phyloP scores from a whole-genome alignment of 345 rosid species.

The Melaleuca quinquenervia region DNA sequence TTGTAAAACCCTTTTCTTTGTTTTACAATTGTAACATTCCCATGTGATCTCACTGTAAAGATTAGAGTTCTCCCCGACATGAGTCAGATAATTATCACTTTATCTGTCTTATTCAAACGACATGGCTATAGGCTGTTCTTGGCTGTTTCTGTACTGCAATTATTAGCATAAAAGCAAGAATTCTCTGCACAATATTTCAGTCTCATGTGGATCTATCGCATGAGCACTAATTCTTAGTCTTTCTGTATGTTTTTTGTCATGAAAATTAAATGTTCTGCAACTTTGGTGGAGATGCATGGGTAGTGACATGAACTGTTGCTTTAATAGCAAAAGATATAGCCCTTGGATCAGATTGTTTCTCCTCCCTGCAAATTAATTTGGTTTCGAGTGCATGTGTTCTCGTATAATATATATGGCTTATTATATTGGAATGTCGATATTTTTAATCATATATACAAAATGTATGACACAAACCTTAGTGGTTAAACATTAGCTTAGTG shows the following conservation, averaged over 20 bases:
- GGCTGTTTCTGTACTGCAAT: not conserved
- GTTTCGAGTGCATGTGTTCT: not conserved
- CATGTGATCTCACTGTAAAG: not conserved
- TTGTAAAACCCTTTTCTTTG: not conserved
- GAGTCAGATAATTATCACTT: not conserved
- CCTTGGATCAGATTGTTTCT: not conserved
- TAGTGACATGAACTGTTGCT: not conserved
- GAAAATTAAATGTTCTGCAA: not conserved
- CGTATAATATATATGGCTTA: not conserved
- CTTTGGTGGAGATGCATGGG: not conserved
- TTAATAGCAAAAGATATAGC: not conserved
- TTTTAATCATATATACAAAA: not conserved
- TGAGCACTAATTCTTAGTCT: not conserved
- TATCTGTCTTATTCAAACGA: not conserved
- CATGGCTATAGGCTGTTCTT: not conserved
- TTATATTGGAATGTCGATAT: not conserved
- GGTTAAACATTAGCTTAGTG: not conserved
- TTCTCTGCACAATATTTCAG: not conserved
- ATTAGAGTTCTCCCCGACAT: not conserved
- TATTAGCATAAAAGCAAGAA: not conserved
- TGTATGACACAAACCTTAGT: not conserved
- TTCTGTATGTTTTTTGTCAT: not conserved
- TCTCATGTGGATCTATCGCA: not conserved
- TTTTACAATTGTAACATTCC: not conserved
- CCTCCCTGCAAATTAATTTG: not conserved